Percentiles rank a stretch among this genome's conserved stretches.
Evolutionary conservation across 2,329 filamentous ascomycete species (phyloP).

Genomic region (Grosmannia huntii): DNA sequence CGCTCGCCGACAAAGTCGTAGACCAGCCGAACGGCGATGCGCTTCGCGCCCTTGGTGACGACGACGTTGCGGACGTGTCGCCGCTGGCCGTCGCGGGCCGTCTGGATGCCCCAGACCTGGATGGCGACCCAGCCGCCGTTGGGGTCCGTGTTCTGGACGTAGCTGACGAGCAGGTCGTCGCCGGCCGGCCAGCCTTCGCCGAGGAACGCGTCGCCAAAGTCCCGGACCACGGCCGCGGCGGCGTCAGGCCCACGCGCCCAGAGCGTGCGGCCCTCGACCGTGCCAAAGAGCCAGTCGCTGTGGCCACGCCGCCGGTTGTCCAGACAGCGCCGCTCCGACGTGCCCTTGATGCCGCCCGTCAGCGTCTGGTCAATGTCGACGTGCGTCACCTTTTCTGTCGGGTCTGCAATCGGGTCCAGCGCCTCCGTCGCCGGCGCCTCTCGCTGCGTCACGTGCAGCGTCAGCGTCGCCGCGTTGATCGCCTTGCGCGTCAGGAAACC

Average conservation of each 20-base stretch:
- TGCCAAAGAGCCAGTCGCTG: slow-evolving; percentile 69
- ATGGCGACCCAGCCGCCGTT: slow-evolving; percentile 40
- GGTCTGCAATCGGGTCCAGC: slow-evolving; percentile 17
- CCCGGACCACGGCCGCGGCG: slow-evolving; percentile 38
- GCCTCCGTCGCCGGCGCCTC: slow-evolving; percentile 26
- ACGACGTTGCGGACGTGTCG: slow-evolving; percentile 40
- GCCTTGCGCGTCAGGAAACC: slow-evolving; percentile 61
- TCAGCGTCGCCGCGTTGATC: slow-evolving; percentile 56
- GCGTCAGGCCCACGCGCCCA: slow-evolving; percentile 24
- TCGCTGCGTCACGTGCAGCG: slow-evolving; percentile 48
- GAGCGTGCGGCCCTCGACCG: slow-evolving; percentile 46
- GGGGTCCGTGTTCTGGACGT: slow-evolving; percentile 38
- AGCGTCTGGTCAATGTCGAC: slow-evolving; percentile 61
- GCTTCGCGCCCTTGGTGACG: slow-evolving; percentile 35
- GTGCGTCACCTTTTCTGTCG: slow-evolving; percentile 29
- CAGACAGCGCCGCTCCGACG: slow-evolving; percentile 38
- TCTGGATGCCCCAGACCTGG: slow-evolving; percentile 51
- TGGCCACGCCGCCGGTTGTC: slow-evolving; percentile 47
- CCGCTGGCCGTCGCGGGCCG: slow-evolving; percentile 33
- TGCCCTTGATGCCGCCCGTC: slow-evolving; percentile 59
- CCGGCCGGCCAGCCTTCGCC: slow-evolving; percentile 42
- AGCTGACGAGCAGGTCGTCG: slow-evolving; percentile 51
- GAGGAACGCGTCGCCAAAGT: slow-evolving; percentile 31
- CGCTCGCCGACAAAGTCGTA: slow-evolving; percentile 35
- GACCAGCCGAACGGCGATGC: slow-evolving; percentile 37